Evolutionary conservation across 2,329 filamentous ascomycete species (phyloP).

Genomic region (Fusarium chlamydosporum): DNA sequence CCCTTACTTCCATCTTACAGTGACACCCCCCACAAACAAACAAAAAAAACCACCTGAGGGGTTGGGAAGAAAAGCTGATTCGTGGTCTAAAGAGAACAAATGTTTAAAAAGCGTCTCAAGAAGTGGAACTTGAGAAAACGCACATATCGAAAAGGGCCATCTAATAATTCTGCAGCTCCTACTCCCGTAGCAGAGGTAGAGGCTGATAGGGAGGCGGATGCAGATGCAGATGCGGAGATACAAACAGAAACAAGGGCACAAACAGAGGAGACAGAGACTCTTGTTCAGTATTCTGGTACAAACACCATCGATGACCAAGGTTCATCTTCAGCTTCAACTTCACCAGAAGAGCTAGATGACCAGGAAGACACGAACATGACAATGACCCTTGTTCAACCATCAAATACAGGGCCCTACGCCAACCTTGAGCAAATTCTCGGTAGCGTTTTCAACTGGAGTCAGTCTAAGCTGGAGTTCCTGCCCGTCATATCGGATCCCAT

Average conservation of each 20-base stretch:
- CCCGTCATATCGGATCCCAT: conserved; percentile 53
- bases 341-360: conserved; percentile 30
- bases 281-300: conserved; percentile 35
- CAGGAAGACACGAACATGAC: conserved; percentile 27
- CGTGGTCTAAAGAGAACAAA: conserved; percentile 53
- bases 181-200: conserved; percentile 3
- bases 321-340: conserved; percentile 34
- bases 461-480: conserved; percentile 54
- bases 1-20: not conserved
- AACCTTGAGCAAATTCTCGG: conserved; percentile 55
- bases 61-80: conserved; percentile 33
- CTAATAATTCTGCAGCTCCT: conserved; percentile 39
- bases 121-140: conserved; percentile 58
- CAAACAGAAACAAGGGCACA: not conserved
- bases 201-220: not conserved
- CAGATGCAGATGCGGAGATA: not conserved
- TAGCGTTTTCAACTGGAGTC: conserved; percentile 55
- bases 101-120: conserved; percentile 59
- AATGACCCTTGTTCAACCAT: conserved; percentile 44
- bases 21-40: not conserved
- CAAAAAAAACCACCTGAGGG: not conserved
- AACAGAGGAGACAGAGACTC: conserved; percentile 26
- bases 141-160: conserved; percentile 53
- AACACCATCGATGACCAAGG: conserved; percentile 34
- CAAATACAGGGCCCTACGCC: conserved; percentile 49